These are phyloP conservation scores for Pulchroboletus neoregius DNA, from an alignment of 1,284 basidiomycete species.

Conservation along the genomic window DNA sequence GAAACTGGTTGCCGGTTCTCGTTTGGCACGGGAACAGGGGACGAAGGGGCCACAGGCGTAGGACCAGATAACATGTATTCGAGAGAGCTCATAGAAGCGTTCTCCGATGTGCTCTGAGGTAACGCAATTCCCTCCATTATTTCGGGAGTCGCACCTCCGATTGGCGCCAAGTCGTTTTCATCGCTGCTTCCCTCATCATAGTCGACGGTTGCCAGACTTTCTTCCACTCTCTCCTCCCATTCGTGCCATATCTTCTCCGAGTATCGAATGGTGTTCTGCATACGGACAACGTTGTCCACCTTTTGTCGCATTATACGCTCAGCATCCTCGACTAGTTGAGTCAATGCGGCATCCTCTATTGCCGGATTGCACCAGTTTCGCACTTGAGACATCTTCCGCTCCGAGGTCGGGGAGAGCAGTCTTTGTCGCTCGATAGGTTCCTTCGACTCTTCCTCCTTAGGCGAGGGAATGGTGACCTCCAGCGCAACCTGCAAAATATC, in stretches of 20 bases:
- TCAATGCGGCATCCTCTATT: conserved; percentile 83
- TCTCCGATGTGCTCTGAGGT: conserved; percentile 40
- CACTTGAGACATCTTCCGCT: conserved; percentile 77
- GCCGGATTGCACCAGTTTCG: conserved; percentile 81
- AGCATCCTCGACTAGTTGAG: conserved; percentile 79
- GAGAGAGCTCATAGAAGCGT: conserved; percentile 30
- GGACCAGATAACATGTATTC: conserved; percentile 50
- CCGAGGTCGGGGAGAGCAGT: conserved; percentile 81
- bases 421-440: conserved; percentile 92
- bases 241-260: conserved; percentile 96
- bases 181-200: conserved; percentile 47
- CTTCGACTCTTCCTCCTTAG: conserved; percentile 87
- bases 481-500: conserved; percentile 78
- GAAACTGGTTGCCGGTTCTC: conserved; percentile 26
- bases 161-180: conserved; percentile 36
- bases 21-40: conserved; percentile 46
- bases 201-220: conserved; percentile 53
- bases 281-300: conserved; percentile 90
- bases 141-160: conserved; percentile 35
- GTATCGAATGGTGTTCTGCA: conserved; percentile 98
- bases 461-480: conserved; percentile 84
- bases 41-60: conserved; percentile 63
- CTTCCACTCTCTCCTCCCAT: conserved; percentile 88
- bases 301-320: conserved; percentile 90
- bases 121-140: conserved; percentile 6